phyloP scores from a whole-genome alignment of 1,284 basidiomycete genomes.

The Ganoderma leucocontextum region DNA sequence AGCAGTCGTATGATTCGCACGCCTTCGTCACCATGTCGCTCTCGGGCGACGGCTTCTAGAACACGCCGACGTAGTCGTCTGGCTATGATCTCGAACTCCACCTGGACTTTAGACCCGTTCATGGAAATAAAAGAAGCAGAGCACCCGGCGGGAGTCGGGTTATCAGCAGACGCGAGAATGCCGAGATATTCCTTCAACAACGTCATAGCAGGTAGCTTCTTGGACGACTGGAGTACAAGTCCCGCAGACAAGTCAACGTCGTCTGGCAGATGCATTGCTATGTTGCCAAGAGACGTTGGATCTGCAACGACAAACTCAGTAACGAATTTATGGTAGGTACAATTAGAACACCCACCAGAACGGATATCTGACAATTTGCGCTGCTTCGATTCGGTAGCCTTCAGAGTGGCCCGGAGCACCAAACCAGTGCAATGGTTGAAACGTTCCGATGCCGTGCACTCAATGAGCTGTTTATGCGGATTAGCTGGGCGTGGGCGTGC shows the following conservation, averaged over 20 bases:
- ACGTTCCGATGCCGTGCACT: slow-evolving; percentile 76
- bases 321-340: background rate
- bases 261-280: slow-evolving; percentile 69
- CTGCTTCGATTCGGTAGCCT: slow-evolving; percentile 73
- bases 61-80: slow-evolving; percentile 76
- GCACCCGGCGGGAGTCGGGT: slow-evolving; percentile 75
- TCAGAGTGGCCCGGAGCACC: slow-evolving; percentile 77
- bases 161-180: slow-evolving; percentile 81
- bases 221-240: slow-evolving; percentile 59
- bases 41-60: slow-evolving; percentile 83
- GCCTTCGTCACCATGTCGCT: slow-evolving; percentile 87
- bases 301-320: slow-evolving; percentile 48
- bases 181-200: slow-evolving; percentile 81
- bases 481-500: background rate
- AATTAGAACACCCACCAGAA: slow-evolving; percentile 58
- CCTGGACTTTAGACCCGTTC: slow-evolving; percentile 74
- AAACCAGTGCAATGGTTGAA: slow-evolving; percentile 80
- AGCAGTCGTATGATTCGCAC: slow-evolving; percentile 87
- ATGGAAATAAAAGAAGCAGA: slow-evolving; percentile 75
- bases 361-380: slow-evolving; percentile 64
- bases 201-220: slow-evolving; percentile 63
- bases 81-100: slow-evolving; percentile 86
- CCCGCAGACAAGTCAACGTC: slow-evolving; percentile 64
- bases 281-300: slow-evolving; percentile 66
- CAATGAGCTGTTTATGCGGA: slow-evolving; percentile 67